Base-by-base conservation (phyloP, 2,329 filamentous ascomycete genomes). In the Ploettnerulaceae sp. region DNA sequence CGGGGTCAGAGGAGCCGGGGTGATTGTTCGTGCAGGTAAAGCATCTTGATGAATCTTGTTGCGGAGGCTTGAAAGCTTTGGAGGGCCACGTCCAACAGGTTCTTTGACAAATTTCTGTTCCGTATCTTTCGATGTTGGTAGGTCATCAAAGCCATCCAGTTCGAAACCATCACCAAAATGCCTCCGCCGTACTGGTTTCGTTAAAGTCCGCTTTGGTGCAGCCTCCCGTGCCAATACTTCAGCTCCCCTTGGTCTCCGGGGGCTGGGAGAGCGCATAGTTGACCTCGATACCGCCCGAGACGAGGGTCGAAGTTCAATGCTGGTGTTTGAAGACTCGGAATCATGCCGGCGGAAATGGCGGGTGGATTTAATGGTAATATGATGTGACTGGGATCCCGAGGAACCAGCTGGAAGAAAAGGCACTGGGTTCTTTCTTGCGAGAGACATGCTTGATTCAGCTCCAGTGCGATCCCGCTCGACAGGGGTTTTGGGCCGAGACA, bases 131-230 rank as follows among this genome's bases (percentile, higher is more conserved):
- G 90, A 96, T 0, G 90, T 97, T 1, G 91, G 91, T 46, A 98
- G 71, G 66, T 98, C 93, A 64, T 98, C 93, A 64, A 98, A 97
- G 2, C 78, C 82, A 57, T 97, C 91, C 25, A 98, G 74, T 66
- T 98, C 93, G 50, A 84, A 86, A 12, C 93, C 93, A 65, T 96
- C 89, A 9, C 93, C 93, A 68, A 94, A 98, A 59, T 87, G 81
- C 35, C 82, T 77, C 49, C 74, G 73, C 31, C 81, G 75, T 26
- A 79, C 74, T 3, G 89, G 89, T 64, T 83, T 86, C 53, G 79
- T 90, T 49, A 95, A 69, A 36, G 84, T 82, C 55, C 84, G 80
- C 71, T 84, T 85, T 5, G 75, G 69, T 39, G 75, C 71, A 44
- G 77, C 75, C 51, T 67, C 66, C 43, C 63, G 59, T 56, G 57